These are phyloP conservation scores for Chlamydomonas asymmetrica DNA, from an alignment of 139 green algal genomes.

Conservation along the genomic window DNA sequence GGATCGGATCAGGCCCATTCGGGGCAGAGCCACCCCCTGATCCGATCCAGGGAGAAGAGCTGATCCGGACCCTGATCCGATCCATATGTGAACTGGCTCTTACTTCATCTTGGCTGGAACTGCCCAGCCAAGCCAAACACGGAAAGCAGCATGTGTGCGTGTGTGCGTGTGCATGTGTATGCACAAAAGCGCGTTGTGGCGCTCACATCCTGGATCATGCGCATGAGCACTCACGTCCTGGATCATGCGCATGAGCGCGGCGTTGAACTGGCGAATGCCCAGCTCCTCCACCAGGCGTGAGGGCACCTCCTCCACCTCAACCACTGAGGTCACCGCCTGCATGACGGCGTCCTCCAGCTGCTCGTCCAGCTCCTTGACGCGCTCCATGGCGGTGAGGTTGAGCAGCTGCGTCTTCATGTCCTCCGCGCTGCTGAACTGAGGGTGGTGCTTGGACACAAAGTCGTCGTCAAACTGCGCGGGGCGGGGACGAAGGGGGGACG, in stretches of 20 bases:
- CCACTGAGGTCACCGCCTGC: constrained; percentile 20
- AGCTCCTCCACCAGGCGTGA: constrained; percentile 30
- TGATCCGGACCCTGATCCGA: too few relatives aligned
- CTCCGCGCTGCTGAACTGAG: constrained; percentile 31
- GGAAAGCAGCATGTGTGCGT: neutral
- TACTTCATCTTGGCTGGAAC: too few relatives aligned
- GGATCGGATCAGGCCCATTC: too few relatives aligned
- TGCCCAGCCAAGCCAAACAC: neutral
- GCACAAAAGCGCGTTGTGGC: too few relatives aligned
- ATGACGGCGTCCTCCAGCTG: constrained; percentile 39
- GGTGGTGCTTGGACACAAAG: constrained; percentile 47
- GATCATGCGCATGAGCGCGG: constrained; percentile 37
- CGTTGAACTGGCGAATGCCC: constrained; percentile 33
- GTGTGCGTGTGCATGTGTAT: neutral
- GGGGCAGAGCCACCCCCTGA: too few relatives aligned
- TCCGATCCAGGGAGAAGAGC: too few relatives aligned
- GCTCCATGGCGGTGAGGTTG: constrained; percentile 44
- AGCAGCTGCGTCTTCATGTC: constrained; percentile 47
- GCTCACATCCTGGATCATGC: too few relatives aligned
- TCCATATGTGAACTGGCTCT: too few relatives aligned
- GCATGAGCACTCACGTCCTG: constrained; percentile 29
- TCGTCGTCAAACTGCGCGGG: constrained; percentile 50
- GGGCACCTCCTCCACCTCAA: constrained; percentile 29
- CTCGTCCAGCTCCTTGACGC: constrained; percentile 37
- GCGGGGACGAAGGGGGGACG: too few relatives aligned